Percentiles rank a stretch among this genome's conserved stretches.
phyloP scores from a whole-genome alignment of 2,329 filamentous ascomycete species.

The Pseudophaeomoniella oleicola region DNA sequence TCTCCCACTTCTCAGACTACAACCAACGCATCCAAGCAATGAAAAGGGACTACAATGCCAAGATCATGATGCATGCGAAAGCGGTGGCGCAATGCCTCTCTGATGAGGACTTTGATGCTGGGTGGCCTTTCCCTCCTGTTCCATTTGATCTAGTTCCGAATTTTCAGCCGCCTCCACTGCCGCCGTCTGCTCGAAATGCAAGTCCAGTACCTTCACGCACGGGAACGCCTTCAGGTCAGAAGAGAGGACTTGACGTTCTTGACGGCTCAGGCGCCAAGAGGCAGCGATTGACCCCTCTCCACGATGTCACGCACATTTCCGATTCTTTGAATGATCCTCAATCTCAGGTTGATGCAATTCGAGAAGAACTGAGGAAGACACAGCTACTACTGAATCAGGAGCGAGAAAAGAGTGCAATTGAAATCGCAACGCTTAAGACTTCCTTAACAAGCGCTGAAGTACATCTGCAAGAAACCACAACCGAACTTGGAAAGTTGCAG shows the following conservation, averaged over 20 bases:
- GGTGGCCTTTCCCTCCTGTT: constrained; percentile 23
- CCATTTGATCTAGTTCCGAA: constrained; percentile 16
- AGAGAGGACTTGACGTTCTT: constrained; percentile 15
- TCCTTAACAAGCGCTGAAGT: constrained; percentile 13
- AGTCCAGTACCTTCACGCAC: constrained; percentile 9
- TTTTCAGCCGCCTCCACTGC: constrained; percentile 2
- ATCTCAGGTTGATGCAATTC: constrained; percentile 12
- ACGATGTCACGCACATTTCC: constrained; percentile 21
- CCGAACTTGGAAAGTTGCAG: constrained; percentile 21
- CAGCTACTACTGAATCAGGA: constrained; percentile 7
- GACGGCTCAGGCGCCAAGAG: constrained; percentile 19
- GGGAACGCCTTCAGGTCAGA: constrained; percentile 13
- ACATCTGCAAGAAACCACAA: constrained; percentile 18
- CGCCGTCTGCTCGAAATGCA: not conserved
- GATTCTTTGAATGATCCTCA: constrained; percentile 15
- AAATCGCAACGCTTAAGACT: constrained; percentile 17
- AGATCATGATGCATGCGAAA: constrained; percentile 23
- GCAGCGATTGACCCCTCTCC: constrained; percentile 19
- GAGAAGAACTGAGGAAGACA: constrained; percentile 14
- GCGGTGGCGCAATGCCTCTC: constrained; percentile 20
- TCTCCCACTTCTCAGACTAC: not conserved
- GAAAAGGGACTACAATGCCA: constrained; percentile 19
- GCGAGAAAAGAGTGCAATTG: constrained; percentile 13
- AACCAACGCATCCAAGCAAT: constrained; percentile 1
- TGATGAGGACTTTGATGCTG: constrained; percentile 19